Base-by-base conservation (phyloP, 192 early-diverging fungal species). In the Gryganskiella cystojenkinii region DNA sequence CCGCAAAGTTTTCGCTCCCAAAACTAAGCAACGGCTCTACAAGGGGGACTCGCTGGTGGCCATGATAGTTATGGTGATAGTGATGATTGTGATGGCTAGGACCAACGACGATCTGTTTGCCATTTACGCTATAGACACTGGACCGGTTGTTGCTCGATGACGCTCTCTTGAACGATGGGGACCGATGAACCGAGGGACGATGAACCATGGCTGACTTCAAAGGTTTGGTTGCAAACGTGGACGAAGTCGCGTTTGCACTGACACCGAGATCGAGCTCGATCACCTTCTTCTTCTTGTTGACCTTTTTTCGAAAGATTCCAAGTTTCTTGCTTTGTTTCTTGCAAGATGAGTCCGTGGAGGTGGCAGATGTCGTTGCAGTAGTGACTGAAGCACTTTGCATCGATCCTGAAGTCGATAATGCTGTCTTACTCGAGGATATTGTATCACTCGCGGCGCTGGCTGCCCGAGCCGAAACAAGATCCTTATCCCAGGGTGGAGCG, bases 231-330 rank as follows among this genome's bases (percentile, higher is more conserved):
- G 56, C n/a, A 19, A 45, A 7, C 13, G 37, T 4, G 34, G 15
- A 9, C n/a, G 42, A 37, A 8, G 31, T 27, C 2, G 50, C 4
- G 20, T 10, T 56, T 13, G 35, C 37, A 27, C 27, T 4, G 30
- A 33, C 35, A 28, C 17, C 28, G 13, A 42, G 24, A 49, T 27
- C 47, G 30, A 17, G 31, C 15, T n/a, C 4, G 33, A 34, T 46
- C 9, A n/a, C 55, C 44, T 37, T 51, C 5, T n/a, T 57, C 65
- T 57, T 78, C 47, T 52, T 57, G 27, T 68, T 67, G 25, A 1
- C 58, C 31, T 60, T 64, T 44, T 64, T 76, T 13, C 66, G 61
- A 54, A 78, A 78, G 10, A 69, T 61, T 5, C 74, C 61, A 25
- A 62, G 54, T 25, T 68, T 63, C 50, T 60, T 68, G 37, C 37